Evolutionary conservation across 768 basidiomycete genomes (phyloP).

Genomic region (Mycena capillaripes): DNA sequence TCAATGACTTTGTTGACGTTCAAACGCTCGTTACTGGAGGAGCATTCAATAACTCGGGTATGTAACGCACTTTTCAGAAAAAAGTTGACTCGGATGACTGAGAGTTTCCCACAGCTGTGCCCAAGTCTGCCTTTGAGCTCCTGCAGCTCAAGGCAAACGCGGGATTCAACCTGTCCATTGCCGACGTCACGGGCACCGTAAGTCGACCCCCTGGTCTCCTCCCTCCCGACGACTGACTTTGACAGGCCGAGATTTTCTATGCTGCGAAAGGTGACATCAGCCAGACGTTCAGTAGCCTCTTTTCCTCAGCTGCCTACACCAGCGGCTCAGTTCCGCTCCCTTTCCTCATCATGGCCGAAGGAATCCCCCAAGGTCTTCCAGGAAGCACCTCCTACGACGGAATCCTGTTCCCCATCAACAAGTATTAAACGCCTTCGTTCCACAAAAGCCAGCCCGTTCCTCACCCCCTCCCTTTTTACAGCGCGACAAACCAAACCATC

Average conservation of each 20-base stretch:
- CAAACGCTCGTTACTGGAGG: slow-evolving; percentile 22
- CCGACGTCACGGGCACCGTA: slow-evolving; percentile 8
- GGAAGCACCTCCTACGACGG: slow-evolving; percentile 21
- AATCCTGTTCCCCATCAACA: slow-evolving; percentile 21
- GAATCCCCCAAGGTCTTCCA: slow-evolving; percentile 13
- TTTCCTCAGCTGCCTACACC: slow-evolving; percentile 16
- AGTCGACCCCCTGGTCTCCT: background rate
- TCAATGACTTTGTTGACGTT: slow-evolving; percentile 20
- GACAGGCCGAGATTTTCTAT: slow-evolving; percentile 4
- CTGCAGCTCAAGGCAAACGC: slow-evolving; percentile 17
- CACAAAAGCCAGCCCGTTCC: background rate
- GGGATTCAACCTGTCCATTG: slow-evolving; percentile 19
- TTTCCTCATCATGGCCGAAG: slow-evolving; percentile 23
- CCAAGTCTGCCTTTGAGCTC: slow-evolving; percentile 12
- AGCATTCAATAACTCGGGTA: slow-evolving; percentile 15
- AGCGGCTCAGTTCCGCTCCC: slow-evolving; percentile 23
- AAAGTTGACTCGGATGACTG: background rate
- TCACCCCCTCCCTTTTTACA: background rate
- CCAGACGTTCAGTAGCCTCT: slow-evolving; percentile 8
- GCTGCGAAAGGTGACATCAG: background rate
- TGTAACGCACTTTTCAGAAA: background rate
- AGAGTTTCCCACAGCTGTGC: background rate
- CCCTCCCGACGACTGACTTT: background rate
- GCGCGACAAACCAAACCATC: slow-evolving; percentile 25
- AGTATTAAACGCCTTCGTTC: background rate